Conservation (phyloP, 345 rosid species). For the Pistacia vera region DNA sequence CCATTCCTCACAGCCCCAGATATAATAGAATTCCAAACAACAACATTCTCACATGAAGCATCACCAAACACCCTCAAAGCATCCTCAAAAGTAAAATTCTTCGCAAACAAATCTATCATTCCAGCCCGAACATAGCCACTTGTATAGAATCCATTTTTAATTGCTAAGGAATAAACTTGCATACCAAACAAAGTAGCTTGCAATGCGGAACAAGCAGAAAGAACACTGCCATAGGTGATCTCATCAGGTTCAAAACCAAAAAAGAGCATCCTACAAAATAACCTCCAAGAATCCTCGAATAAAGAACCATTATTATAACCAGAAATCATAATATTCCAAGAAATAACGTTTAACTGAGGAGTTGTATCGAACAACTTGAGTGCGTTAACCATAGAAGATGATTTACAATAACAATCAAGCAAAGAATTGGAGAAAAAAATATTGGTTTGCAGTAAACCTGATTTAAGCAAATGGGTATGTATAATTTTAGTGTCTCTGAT, state of each 20-base stretch:
- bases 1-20: slow-evolving; percentile 64
- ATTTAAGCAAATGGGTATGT: slow-evolving; percentile 50
- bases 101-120: slow-evolving; percentile 58
- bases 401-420: slow-evolving; percentile 51
- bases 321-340: slow-evolving; percentile 69
- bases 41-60: slow-evolving; percentile 48
- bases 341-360: slow-evolving; percentile 51
- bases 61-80: slow-evolving; percentile 67
- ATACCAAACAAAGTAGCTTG: slow-evolving; percentile 41
- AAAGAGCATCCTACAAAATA: slow-evolving; percentile 52
- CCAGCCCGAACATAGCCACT: slow-evolving; percentile 64
- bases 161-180: slow-evolving; percentile 49
- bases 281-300: slow-evolving; percentile 46
- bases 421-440: slow-evolving; percentile 43
- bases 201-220: slow-evolving; percentile 58
- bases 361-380: slow-evolving; percentile 64
- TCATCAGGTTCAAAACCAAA: slow-evolving; percentile 54
- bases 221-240: slow-evolving; percentile 62
- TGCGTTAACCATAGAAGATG: slow-evolving; percentile 47
- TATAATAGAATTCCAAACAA: slow-evolving; percentile 70
- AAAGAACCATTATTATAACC: slow-evolving; percentile 41
- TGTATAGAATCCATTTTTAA: slow-evolving; percentile 55
- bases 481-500: slow-evolving; percentile 39
- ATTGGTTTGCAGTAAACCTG: slow-evolving; percentile 33
- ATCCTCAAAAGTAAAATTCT: slow-evolving; percentile 44